Evolutionary conservation across 192 early-diverging fungal genomes (phyloP).

Genomic region (Lunasporangiospora selenospora): DNA sequence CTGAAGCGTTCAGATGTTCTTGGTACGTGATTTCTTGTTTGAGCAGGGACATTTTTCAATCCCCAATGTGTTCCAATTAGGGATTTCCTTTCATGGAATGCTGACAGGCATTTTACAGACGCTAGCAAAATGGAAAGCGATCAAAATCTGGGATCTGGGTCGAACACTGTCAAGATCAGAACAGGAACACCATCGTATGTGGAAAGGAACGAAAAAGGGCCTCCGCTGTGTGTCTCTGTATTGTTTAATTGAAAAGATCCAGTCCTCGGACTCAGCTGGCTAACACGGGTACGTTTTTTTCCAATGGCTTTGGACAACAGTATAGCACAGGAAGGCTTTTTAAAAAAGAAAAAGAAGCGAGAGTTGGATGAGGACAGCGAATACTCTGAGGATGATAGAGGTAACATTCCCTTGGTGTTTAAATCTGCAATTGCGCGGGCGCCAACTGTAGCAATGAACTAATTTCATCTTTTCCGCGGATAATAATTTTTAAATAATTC

Average conservation of each 20-base stretch:
- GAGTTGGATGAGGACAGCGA: conserved; percentile 45
- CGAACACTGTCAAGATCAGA: conserved; percentile 33
- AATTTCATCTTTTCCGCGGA: too few relatives aligned
- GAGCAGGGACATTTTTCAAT: too few relatives aligned
- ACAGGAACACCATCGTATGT: conserved; percentile 41
- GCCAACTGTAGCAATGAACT: too few relatives aligned
- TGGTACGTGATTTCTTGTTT: too few relatives aligned
- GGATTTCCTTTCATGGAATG: background rate
- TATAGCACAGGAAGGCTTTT: conserved; percentile 15
- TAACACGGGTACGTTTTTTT: too few relatives aligned
- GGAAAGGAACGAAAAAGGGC: background rate
- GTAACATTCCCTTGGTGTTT: conserved; percentile 5
- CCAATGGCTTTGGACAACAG: background rate
- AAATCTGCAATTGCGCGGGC: too few relatives aligned
- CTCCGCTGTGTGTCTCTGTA: background rate
- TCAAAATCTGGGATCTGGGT: conserved; percentile 16
- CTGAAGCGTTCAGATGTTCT: conserved; percentile 45
- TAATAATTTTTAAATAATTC: background rate
- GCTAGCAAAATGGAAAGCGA: conserved; percentile 32
- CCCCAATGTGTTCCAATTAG: too few relatives aligned
- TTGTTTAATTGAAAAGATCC: background rate
- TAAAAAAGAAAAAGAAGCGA: conserved; percentile 41
- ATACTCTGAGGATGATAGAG: conserved; percentile 46
- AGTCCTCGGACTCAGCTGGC: too few relatives aligned
- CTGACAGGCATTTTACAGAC: background rate